Percentiles rank a stretch among this genome's conserved stretches.
These are phyloP conservation scores for Morella rubra DNA, from an alignment of 306 rosid genomes.

Conservation along the genomic window DNA sequence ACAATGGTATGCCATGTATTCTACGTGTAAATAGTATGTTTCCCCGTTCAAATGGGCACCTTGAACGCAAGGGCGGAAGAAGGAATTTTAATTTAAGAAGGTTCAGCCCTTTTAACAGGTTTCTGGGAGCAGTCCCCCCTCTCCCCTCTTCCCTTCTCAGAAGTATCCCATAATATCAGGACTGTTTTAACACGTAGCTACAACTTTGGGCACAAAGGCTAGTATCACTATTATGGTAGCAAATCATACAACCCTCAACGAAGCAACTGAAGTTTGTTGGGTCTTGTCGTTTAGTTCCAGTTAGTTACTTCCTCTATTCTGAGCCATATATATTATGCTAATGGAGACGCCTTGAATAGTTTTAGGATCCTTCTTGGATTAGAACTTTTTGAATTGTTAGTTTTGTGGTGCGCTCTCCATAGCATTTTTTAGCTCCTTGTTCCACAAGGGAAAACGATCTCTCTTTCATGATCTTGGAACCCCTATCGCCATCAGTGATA, in stretches of 20 bases:
- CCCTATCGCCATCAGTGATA: not conserved
- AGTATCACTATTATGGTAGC: not conserved
- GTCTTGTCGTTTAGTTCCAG: not conserved
- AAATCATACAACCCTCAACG: not conserved
- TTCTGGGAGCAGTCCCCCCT: no score
- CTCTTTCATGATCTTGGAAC: constrained; percentile 18
- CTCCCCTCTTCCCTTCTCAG: no score
- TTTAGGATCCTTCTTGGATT: not conserved
- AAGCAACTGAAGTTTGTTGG: not conserved
- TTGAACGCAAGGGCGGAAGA: no score
- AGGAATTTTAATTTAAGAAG: no score
- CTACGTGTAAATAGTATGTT: not conserved
- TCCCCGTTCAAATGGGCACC: not conserved
- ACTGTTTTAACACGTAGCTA: not conserved
- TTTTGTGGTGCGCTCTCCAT: not conserved
- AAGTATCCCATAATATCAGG: not conserved
- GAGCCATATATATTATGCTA: not conserved
- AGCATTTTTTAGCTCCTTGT: not conserved
- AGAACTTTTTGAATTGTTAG: not conserved
- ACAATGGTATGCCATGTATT: constrained; percentile 61
- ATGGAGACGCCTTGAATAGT: not conserved
- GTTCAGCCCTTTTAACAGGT: no score
- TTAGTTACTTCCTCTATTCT: not conserved
- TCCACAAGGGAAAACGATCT: not conserved
- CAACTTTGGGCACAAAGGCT: not conserved